A percentile compares a stretch with the other conserved stretches of the same genome.
phyloP scores from a whole-genome alignment of 176 grass and related monocot species.

The Phyllostachys edulis region DNA sequence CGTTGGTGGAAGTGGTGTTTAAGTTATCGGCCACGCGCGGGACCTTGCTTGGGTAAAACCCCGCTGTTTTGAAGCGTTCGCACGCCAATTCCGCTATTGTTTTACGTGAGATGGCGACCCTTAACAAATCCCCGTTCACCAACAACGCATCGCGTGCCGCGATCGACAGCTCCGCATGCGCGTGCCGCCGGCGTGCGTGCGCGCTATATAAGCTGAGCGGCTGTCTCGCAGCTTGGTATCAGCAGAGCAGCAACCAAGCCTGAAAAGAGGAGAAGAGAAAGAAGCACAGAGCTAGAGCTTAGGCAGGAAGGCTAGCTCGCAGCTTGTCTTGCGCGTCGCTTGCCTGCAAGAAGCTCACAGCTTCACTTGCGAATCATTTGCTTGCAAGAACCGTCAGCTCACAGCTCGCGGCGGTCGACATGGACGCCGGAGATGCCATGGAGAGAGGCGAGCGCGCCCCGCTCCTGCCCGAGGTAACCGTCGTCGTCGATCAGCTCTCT shows the following conservation, averaged over 20 bases:
- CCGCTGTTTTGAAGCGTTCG: conserved; percentile 25
- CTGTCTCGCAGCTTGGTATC: neutral
- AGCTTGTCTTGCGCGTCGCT: neutral
- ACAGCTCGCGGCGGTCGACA: neutral
- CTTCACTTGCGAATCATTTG: too few relatives aligned
- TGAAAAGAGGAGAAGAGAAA: too few relatives aligned
- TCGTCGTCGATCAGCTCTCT: neutral
- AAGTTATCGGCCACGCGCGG: neutral
- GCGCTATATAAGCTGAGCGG: conserved; percentile 31
- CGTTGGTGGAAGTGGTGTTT: too few relatives aligned
- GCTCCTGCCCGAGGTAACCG: conserved; percentile 39
- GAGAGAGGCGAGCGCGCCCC: conserved; percentile 33
- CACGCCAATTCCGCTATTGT: neutral
- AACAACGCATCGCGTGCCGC: neutral
- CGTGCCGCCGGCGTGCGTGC: neutral
- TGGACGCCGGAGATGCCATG: conserved; percentile 47
- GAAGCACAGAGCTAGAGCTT: neutral
- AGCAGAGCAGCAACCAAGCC: neutral
- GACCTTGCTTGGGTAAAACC: neutral
- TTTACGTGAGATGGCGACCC: conserved; percentile 20
- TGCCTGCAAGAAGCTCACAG: neutral
- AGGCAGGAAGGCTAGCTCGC: neutral
- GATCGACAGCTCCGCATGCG: neutral
- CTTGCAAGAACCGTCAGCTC: neutral
- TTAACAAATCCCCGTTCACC: conserved; percentile 10